Percentiles rank a stretch among this genome's conserved stretches.
phyloP scores from a whole-genome alignment of 441 rosid genomes.

The Adansonia rubrostipa region DNA sequence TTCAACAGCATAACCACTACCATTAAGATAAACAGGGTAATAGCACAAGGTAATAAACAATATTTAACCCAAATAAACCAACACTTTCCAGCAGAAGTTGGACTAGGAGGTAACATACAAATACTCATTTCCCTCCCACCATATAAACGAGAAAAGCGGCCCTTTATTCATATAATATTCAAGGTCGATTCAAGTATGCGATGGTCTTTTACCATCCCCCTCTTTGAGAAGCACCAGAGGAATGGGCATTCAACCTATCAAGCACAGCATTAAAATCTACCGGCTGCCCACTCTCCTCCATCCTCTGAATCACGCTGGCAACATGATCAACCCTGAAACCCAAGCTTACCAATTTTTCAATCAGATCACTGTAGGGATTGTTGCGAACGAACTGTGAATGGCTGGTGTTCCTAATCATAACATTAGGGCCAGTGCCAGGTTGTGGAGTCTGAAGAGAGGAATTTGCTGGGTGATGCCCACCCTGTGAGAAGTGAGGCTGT shows the following conservation, averaged over 20 bases:
- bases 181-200: constrained; percentile 8
- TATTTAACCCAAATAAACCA: background rate
- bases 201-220: constrained; percentile 75
- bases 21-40: background rate
- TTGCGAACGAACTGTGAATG: constrained; percentile 55
- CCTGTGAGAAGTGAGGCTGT: constrained; percentile 69
- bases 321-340: constrained; percentile 85
- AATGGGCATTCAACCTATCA: constrained; percentile 65
- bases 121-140: constrained; percentile 22
- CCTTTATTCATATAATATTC: constrained; percentile 20
- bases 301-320: constrained; percentile 72
- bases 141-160: background rate
- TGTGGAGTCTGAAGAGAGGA: constrained; percentile 50
- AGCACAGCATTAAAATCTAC: constrained; percentile 82
- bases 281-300: constrained; percentile 89
- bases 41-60: background rate
- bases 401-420: constrained; percentile 48
- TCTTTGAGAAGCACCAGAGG: constrained; percentile 68
- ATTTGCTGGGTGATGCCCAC: constrained; percentile 58
- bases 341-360: constrained; percentile 84
- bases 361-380: constrained; percentile 70
- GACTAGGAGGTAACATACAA: constrained; percentile 23
- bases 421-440: constrained; percentile 44
- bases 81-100: constrained; percentile 14
- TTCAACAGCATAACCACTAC: background rate